These are phyloP conservation scores for Backusella australiensis DNA, from an alignment of 192 early-diverging fungal genomes.

Conservation along the genomic window DNA sequence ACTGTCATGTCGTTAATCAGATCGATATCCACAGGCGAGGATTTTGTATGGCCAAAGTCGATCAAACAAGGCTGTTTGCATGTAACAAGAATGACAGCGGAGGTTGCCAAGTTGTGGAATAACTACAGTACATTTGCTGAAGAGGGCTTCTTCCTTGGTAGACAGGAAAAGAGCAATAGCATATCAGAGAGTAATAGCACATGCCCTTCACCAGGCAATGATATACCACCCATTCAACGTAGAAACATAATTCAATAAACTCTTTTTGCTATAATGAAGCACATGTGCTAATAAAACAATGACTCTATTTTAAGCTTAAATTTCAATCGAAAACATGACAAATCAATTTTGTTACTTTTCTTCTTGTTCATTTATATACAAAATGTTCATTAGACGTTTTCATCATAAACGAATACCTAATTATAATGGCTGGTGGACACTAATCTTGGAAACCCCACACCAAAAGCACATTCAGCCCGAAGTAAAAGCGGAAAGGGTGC, in stretches of 20 bases:
- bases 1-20: conserved; percentile 24
- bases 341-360: neutral
- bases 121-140: conserved; percentile 31
- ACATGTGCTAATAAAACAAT: neutral
- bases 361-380: neutral
- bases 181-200: neutral
- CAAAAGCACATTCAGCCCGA: neutral
- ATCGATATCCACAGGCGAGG: conserved; percentile 33
- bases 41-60: conserved; percentile 30
- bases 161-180: neutral
- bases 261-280: neutral
- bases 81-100: conserved; percentile 32
- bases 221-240: conserved; percentile 9
- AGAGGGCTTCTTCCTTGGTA: conserved; percentile 30
- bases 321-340: neutral
- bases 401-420: conserved; percentile 15
- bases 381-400: neutral
- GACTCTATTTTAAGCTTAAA: neutral
- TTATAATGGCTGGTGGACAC: conserved; percentile 24
- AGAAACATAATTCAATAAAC: neutral
- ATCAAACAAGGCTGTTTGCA: conserved; percentile 34
- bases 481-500: neutral
- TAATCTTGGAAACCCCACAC: conserved; percentile 6
- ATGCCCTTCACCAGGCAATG: neutral
- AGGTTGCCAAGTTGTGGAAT: conserved; percentile 33